phyloP scores from a whole-genome alignment of 2,329 filamentous ascomycete genomes.

The Rosellinia necatrix region DNA sequence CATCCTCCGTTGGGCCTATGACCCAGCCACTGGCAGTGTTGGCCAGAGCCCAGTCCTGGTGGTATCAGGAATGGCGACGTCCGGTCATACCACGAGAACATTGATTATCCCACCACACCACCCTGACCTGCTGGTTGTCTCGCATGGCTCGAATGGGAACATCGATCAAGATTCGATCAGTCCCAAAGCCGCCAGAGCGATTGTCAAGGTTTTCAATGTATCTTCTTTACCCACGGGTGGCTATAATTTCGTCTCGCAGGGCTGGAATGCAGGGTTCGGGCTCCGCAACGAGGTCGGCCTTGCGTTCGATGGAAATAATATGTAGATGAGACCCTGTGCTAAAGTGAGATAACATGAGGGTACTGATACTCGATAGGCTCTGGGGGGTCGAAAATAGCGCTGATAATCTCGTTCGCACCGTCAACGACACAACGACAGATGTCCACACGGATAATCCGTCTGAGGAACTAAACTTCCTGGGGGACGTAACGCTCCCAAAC shows the following conservation, averaged over 20 bases:
- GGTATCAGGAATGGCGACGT: constrained; percentile 56
- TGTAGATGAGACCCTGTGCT: constrained; percentile 44
- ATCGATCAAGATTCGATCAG: constrained; percentile 54
- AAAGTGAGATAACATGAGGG: too few species aligned
- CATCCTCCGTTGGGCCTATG: constrained; percentile 61
- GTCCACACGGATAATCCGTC: constrained; percentile 66
- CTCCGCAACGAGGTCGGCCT: constrained; percentile 66
- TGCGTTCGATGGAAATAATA: constrained; percentile 46
- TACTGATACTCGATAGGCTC: constrained; percentile 31
- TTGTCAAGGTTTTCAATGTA: constrained; percentile 56
- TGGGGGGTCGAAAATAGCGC: constrained; percentile 67
- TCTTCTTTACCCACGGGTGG: constrained; percentile 32
- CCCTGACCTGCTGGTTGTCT: constrained; percentile 59
- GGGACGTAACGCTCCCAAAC: constrained; percentile 56
- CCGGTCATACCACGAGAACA: constrained; percentile 61
- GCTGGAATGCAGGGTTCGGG: constrained; percentile 55
- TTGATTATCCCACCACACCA: constrained; percentile 55
- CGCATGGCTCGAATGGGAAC: constrained; percentile 60
- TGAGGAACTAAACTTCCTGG: constrained; percentile 69
- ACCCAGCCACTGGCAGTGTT: constrained; percentile 49
- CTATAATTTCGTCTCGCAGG: constrained; percentile 48
- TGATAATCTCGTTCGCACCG: constrained; percentile 59
- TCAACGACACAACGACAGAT: constrained; percentile 45
- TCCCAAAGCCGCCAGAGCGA: constrained; percentile 54
- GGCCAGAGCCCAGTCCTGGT: constrained; percentile 45